A percentile compares a stretch with the other conserved stretches of the same genome.
Conservation (phyloP, 495 filamentous ascomycete species). For the Hypoxylon intermedium region DNA sequence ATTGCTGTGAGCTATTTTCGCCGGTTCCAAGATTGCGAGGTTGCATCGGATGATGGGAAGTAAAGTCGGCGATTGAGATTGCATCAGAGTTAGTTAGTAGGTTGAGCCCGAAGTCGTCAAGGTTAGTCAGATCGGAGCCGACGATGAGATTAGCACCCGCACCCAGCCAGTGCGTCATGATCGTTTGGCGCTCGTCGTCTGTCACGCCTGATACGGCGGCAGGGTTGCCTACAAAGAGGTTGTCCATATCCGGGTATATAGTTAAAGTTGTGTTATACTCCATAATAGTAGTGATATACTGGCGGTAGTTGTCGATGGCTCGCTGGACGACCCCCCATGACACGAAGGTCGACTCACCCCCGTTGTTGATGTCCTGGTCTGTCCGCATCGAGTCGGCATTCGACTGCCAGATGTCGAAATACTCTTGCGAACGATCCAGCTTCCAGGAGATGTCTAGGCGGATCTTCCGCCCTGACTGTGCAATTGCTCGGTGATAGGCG, state of each 20-base stretch:
- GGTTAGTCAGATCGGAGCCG: conserved; percentile 39
- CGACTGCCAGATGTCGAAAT: conserved; percentile 32
- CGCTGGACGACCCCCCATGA: conserved; percentile 39
- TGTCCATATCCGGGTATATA: conserved; percentile 45
- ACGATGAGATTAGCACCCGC: conserved; percentile 43
- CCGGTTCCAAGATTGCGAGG: conserved; percentile 42
- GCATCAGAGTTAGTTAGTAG: conserved; percentile 30
- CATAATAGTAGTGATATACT: conserved; percentile 37
- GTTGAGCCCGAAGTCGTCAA: conserved; percentile 36
- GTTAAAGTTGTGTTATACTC: conserved; percentile 31
- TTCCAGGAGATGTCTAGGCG: conserved; percentile 45
- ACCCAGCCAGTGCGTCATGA: conserved; percentile 45
- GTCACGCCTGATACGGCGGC: conserved; percentile 37
- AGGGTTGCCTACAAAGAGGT: conserved; percentile 39
- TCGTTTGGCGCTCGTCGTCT: conserved; percentile 36
- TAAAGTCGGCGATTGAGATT: conserved; percentile 30
- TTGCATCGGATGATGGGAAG: conserved; percentile 40
- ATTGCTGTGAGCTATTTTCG: conserved; percentile 33
- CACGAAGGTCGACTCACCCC: conserved; percentile 35
- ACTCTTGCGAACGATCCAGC: conserved; percentile 39
- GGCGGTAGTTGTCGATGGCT: conserved; percentile 44
- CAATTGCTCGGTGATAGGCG: conserved; percentile 41
- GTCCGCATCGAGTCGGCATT: conserved; percentile 42
- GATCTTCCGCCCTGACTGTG: conserved; percentile 34
- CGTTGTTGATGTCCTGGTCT: conserved; percentile 42